Conservation (phyloP, 495 filamentous ascomycete genomes). For the Delitschia confertaspora region DNA sequence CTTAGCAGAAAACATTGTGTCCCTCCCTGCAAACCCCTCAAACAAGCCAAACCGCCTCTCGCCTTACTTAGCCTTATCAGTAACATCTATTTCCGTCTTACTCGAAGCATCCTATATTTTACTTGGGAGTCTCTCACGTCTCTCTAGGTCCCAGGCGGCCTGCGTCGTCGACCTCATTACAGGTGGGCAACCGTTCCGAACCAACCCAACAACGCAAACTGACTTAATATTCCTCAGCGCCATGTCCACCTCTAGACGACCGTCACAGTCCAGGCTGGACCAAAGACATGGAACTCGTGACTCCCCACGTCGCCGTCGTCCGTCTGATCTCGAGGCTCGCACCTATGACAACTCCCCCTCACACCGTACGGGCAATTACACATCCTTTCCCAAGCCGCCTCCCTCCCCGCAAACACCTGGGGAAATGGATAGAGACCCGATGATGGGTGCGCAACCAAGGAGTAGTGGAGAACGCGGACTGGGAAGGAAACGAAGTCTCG, state of each 20-base stretch:
- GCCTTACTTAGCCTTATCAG: background rate
- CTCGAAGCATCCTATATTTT: background rate
- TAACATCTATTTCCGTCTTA: background rate
- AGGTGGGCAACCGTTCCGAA: background rate
- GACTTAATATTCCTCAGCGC: constrained; percentile 21
- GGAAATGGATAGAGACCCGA: constrained; percentile 28
- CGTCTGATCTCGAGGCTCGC: constrained; percentile 58
- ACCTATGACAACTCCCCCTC: constrained; percentile 23
- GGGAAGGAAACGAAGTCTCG: constrained; percentile 68
- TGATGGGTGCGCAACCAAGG: constrained; percentile 17
- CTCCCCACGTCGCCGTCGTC: constrained; percentile 53
- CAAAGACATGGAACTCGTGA: constrained; percentile 49
- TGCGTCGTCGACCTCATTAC: constrained; percentile 31
- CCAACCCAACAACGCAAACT: constrained; percentile 22
- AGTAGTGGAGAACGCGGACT: constrained; percentile 38
- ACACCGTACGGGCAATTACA: constrained; percentile 28
- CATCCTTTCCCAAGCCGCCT: constrained; percentile 11
- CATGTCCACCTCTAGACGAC: constrained; percentile 31
- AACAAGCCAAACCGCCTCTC: background rate
- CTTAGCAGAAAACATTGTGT: background rate
- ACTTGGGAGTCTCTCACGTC: background rate
- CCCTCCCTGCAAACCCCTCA: background rate
- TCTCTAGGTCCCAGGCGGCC: constrained; percentile 1
- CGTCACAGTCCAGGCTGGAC: constrained; percentile 25
- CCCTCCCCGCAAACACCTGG: constrained; percentile 28